phyloP scores from a whole-genome alignment of 495 filamentous ascomycete genomes.

The Umbilicaria muhlenbergii region DNA sequence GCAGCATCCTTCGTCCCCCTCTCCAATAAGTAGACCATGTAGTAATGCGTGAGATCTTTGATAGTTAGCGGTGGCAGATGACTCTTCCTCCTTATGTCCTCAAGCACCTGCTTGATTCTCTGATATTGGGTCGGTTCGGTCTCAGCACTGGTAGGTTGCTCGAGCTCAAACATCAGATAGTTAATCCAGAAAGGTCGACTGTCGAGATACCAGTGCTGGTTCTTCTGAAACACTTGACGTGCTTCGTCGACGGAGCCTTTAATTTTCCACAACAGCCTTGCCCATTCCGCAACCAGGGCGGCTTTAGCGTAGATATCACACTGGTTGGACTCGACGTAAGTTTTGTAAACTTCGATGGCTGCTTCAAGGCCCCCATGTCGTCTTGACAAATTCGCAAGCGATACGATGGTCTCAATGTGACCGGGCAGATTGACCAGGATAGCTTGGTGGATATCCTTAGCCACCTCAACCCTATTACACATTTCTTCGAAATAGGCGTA shows the following conservation, averaged over 20 bases:
- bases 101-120: conserved; percentile 65
- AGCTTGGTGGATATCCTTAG: conserved; percentile 68
- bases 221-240: conserved; percentile 67
- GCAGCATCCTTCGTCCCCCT: conserved; percentile 68
- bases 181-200: conserved; percentile 85
- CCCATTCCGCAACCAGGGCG: conserved; percentile 80
- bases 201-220: conserved; percentile 72
- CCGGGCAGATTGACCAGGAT: conserved; percentile 56
- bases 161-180: conserved; percentile 79
- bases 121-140: conserved; percentile 51
- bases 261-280: conserved; percentile 75
- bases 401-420: conserved; percentile 74
- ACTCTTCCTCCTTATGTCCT: conserved; percentile 62
- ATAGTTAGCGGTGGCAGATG: conserved; percentile 48
- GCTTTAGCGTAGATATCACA: conserved; percentile 73
- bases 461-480: conserved; percentile 55
- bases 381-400: conserved; percentile 76
- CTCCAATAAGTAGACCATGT: conserved; percentile 75
- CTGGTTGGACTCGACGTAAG: conserved; percentile 54
- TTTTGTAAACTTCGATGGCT: conserved; percentile 73
- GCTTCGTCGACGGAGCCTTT: conserved; percentile 77
- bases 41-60: conserved; percentile 63
- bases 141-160: conserved; percentile 58
- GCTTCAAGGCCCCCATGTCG: conserved; percentile 74
- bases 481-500: conserved; percentile 94